Conservation (phyloP, 306 rosid genomes). For the Potentilla sterilis region DNA sequence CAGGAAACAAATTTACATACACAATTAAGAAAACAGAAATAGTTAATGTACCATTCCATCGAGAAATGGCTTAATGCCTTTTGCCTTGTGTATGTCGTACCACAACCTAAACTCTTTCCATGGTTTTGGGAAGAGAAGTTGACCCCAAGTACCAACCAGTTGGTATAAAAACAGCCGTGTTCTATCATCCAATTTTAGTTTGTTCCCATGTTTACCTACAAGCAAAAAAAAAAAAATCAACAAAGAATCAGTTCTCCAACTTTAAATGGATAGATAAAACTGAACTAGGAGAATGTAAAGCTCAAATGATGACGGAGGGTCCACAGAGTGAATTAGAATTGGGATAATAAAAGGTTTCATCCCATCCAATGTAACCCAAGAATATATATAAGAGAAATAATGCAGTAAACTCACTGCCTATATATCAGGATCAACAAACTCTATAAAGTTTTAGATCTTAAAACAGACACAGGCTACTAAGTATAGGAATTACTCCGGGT, state of each 20-base stretch:
- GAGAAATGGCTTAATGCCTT: slow-evolving; percentile 66
- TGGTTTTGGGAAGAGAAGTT: slow-evolving; percentile 92
- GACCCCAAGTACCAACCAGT: slow-evolving; percentile 98
- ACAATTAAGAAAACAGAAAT: neutral
- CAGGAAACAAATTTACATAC: neutral
- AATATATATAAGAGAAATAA: too few species aligned
- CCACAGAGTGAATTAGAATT: too few species aligned
- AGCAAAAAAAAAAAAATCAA: slow-evolving; percentile 22
- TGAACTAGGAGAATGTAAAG: neutral
- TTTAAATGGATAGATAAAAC: neutral
- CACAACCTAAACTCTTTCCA: slow-evolving; percentile 99
- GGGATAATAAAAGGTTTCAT: too few species aligned
- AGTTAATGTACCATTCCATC: slow-evolving; percentile 74
- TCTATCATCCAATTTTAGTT: slow-evolving; percentile 53
- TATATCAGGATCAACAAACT: too few species aligned
- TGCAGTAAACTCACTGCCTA: too few species aligned
- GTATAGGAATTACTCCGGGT: too few species aligned
- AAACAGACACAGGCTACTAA: too few species aligned
- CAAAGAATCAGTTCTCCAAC: neutral
- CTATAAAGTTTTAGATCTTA: too few species aligned
- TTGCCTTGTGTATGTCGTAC: slow-evolving; percentile 82
- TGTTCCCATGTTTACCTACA: slow-evolving; percentile 89
- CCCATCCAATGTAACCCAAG: too few species aligned
- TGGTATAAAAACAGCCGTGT: slow-evolving; percentile 76
- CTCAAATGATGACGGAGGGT: too few species aligned